A percentile compares a stretch with the other conserved stretches of the same genome.
Conservation (phyloP, 140 eudicot genomes). For the Senecio squalidus region DNA sequence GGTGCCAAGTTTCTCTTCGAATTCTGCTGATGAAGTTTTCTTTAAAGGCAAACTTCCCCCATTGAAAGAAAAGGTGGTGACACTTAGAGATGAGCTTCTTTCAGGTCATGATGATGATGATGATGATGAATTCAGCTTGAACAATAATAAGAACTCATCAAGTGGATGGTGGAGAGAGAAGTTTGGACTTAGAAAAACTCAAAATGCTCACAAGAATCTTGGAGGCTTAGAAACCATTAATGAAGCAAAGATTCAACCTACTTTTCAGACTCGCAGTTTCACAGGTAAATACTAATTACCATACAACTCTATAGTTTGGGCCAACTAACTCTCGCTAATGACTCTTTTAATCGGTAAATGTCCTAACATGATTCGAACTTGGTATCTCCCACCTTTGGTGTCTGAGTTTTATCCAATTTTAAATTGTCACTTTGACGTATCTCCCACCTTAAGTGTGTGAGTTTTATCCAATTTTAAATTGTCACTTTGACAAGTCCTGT, state of each 20-base stretch:
- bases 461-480: too few species aligned
- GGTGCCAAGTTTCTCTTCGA: constrained; percentile 40
- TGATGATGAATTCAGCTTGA: too few species aligned
- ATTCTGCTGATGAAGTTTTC: constrained; percentile 67
- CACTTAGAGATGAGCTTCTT: constrained; percentile 75
- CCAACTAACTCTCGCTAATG: too few species aligned
- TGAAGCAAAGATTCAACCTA: constrained; percentile 55
- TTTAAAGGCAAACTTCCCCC: constrained; percentile 63
- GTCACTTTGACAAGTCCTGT: too few species aligned
- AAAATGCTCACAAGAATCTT: constrained; percentile 26
- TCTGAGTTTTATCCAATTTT: too few species aligned
- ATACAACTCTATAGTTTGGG: too few species aligned
- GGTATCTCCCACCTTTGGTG: too few species aligned
- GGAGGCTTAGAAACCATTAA: constrained; percentile 56
- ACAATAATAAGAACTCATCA: constrained; percentile 31
- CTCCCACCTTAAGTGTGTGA: too few species aligned
- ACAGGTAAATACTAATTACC: constrained; percentile 23
- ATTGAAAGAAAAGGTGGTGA: constrained; percentile 39
- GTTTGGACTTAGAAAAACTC: constrained; percentile 42
- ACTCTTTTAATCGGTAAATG: too few species aligned
- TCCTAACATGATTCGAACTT: too few species aligned
- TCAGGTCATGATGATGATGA: constrained; percentile 40
- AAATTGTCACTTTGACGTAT: too few species aligned
- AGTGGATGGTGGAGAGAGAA: constrained; percentile 79
- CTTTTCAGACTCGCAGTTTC: constrained; percentile 21